Evolutionary conservation across 441 rosid genomes (phyloP).

Genomic region (Metrosideros polymorpha): DNA sequence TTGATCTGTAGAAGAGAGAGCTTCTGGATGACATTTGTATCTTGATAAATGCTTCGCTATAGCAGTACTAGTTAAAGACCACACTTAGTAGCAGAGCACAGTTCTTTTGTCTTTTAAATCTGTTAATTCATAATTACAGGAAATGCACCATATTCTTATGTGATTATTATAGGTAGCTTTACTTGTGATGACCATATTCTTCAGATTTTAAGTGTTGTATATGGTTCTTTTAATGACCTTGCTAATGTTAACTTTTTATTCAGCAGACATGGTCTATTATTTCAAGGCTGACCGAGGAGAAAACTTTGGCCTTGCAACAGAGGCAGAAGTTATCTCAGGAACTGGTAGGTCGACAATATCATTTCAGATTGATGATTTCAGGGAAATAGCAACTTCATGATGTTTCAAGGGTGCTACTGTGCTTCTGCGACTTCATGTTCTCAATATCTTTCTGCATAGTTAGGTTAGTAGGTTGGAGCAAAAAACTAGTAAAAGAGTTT

Average conservation of each 20-base stretch:
- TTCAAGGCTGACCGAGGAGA: constrained; percentile 79
- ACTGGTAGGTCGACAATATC: constrained; percentile 38
- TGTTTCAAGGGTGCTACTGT: neutral
- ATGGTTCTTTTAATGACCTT: neutral
- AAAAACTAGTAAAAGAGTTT: neutral
- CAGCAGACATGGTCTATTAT: constrained; percentile 41
- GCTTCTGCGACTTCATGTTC: neutral
- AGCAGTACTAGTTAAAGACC: neutral
- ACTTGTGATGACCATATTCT: neutral
- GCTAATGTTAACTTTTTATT: neutral
- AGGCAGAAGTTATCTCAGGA: constrained; percentile 49
- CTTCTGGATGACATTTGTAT: neutral
- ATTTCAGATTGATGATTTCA: neutral
- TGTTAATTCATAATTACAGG: neutral
- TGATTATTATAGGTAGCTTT: neutral
- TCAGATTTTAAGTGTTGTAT: neutral
- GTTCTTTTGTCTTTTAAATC: neutral
- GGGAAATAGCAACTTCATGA: neutral
- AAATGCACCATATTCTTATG: neutral
- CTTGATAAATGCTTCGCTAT: neutral
- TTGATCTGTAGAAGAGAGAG: neutral
- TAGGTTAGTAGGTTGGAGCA: neutral
- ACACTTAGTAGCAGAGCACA: neutral
- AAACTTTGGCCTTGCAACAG: constrained; percentile 43
- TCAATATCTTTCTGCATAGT: neutral